A percentile compares a stretch with the other conserved stretches of the same genome.
These are phyloP conservation scores for Vigna trinervia DNA, from an alignment of 306 rosid genomes.

Conservation along the genomic window DNA sequence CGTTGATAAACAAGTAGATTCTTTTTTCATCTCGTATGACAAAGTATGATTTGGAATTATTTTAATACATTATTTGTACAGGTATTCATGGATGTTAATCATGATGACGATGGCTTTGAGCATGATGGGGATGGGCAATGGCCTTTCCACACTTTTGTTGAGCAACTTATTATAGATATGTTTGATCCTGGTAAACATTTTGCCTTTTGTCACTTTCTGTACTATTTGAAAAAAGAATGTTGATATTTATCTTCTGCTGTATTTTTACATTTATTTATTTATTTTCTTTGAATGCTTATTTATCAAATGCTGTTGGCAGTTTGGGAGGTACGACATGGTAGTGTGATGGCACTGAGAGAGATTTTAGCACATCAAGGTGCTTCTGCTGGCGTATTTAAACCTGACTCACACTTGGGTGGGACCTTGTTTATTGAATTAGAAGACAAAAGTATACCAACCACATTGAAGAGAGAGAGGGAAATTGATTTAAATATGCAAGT, in stretches of 20 bases:
- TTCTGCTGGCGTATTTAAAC: conserved; percentile 78
- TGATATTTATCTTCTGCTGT: not conserved
- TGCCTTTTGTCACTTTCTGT: not conserved
- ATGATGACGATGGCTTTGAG: conserved; percentile 74
- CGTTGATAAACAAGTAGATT: conserved; percentile 12
- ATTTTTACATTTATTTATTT: conserved; percentile 12
- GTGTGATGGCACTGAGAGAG: conserved; percentile 97
- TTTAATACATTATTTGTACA: conserved; percentile 45
- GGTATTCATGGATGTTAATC: conserved; percentile 56
- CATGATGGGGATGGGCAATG: conserved; percentile 81
- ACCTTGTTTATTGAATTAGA: conserved; percentile 57
- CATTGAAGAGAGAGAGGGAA: conserved; percentile 73
- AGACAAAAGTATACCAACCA: conserved; percentile 55
- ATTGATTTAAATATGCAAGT: conserved; percentile 83
- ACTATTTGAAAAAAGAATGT: conserved; percentile 34
- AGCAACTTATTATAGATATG: conserved; percentile 91
- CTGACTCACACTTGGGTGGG: conserved; percentile 56
- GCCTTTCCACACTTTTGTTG: conserved; percentile 88
- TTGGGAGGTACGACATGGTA: conserved; percentile 98
- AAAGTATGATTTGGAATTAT: conserved; percentile 35
- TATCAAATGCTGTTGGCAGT: conserved; percentile 56
- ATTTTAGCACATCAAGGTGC: conserved; percentile 95
- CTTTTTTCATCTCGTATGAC: conserved; percentile 28
- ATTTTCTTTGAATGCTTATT: conserved; percentile 32
- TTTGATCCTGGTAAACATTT: conserved; percentile 83